Evolutionary conservation across 805 yeast species (phyloP), one percentile per base, ranked within the genome.

Genomic region (Ogataea paraovalis): DNA sequence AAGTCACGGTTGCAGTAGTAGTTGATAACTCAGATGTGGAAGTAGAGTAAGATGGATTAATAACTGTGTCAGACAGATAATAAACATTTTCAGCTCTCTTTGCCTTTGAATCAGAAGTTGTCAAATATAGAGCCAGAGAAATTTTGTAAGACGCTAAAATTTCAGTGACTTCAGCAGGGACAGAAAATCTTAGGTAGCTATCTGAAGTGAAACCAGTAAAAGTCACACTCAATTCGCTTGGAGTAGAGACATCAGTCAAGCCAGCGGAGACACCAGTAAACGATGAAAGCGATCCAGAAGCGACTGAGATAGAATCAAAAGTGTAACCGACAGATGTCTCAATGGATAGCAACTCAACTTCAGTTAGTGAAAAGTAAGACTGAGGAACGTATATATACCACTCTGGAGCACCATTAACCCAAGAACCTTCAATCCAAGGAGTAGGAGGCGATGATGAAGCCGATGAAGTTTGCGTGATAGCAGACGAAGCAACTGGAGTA

Each of bases 321-420:
- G 38, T 7, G n/a, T 39, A 40, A 16, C 50, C 50, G 9, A 6
- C 20, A 10, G 50, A 43, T 22, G 33, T 27, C 14, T 41, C 43
- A 10, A 45, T 27, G 2, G 51, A 48, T 7, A 45, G 13, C 10
- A 48, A 16, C 14, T 45, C 51, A 18, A 48, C 10, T 2, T 20
- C 19, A 13, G 16, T 19, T 16, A 41, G 42, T 19, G 42, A 21
- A 21, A 42, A 47, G 2, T 20, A 6, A 12, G 25, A 19, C 21
- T 51, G 46, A 13, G 62, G 62, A 38, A 58, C 43, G 39, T 28
- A 53, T 14, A 58, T 25, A 3, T 43, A 44, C 47, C 54, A 54
- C 10, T 43, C 49, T 32, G 59, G 61, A 28, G 43, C 16, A 2
- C 47, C 46, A 23, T 45, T 44, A 30, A 20, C 41, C 47, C 55